Percentiles rank a stretch among this genome's conserved stretches.
Conservation (phyloP, 331 rosid genomes). For the Rosa hybrid region DNA sequence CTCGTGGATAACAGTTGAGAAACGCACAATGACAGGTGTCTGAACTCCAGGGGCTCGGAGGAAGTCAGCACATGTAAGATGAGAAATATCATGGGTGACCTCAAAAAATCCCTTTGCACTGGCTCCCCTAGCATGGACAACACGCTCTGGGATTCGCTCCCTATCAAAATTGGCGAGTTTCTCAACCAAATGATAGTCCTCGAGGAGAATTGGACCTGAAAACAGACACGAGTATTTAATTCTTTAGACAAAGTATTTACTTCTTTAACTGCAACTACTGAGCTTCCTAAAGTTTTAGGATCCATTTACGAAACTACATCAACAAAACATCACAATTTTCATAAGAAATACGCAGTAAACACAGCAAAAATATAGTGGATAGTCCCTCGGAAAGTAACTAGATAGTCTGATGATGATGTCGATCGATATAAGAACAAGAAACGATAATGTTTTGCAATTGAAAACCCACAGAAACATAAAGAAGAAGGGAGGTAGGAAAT, state of each 20-base stretch:
- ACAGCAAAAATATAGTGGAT: neutral
- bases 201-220: constrained; percentile 88
- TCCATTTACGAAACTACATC: neutral
- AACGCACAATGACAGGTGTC: constrained; percentile 86
- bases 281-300: neutral
- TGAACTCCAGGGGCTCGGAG: constrained; percentile 93
- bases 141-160: constrained; percentile 95
- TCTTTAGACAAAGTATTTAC: neutral
- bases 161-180: constrained; percentile 80
- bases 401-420: neutral
- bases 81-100: constrained; percentile 85
- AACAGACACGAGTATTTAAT: neutral
- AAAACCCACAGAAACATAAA: neutral
- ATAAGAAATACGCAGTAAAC: neutral
- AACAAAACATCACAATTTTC: neutral
- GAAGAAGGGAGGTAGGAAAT: neutral
- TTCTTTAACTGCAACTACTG: neutral
- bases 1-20: constrained; percentile 93
- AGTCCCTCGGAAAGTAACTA: neutral
- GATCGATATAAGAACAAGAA: neutral
- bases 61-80: constrained; percentile 90
- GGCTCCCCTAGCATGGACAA: constrained; percentile 96
- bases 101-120: constrained; percentile 98
- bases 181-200: constrained; percentile 89
- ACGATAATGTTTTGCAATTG: neutral